A percentile compares a stretch with the other conserved stretches of the same genome.
Evolutionary conservation across 2,329 filamentous ascomycete genomes (phyloP).

Genomic region (Endoconidiophora polonica): DNA sequence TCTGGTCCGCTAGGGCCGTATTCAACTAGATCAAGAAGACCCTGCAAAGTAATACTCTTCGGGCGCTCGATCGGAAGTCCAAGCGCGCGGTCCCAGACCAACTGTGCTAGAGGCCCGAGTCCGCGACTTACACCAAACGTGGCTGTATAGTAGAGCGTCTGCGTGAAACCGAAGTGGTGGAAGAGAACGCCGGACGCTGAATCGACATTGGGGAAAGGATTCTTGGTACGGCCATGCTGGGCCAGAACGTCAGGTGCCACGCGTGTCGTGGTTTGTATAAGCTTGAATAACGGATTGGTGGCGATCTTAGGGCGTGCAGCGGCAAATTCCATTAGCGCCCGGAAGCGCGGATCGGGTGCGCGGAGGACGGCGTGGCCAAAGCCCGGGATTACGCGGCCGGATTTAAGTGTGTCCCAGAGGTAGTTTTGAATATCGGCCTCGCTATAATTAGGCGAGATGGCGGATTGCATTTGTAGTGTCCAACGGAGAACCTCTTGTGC

Average conservation of each 20-base stretch:
- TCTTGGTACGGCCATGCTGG: slow-evolving; percentile 96
- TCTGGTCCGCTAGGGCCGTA: slow-evolving; percentile 12
- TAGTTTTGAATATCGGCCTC: slow-evolving; percentile 75
- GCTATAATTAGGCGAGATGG: slow-evolving; percentile 58
- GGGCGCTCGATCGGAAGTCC: slow-evolving; percentile 92
- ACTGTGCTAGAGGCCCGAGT: slow-evolving; percentile 77
- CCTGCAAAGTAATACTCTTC: slow-evolving; percentile 90
- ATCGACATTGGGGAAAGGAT: slow-evolving; percentile 95
- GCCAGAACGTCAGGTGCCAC: slow-evolving; percentile 81
- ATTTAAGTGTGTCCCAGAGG: slow-evolving; percentile 85
- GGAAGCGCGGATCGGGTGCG: slow-evolving; percentile 92
- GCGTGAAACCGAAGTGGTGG: slow-evolving; percentile 94
- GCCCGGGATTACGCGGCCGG: slow-evolving; percentile 81
- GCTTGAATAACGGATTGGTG: slow-evolving; percentile 74
- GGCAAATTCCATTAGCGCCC: slow-evolving; percentile 93
- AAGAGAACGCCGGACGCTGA: slow-evolving; percentile 86
- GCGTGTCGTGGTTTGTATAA: slow-evolving; percentile 84
- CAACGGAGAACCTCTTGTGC: slow-evolving; percentile 95
- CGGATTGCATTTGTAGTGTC: slow-evolving; percentile 89
- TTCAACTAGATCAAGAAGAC: slow-evolving; percentile 55
- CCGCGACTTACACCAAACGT: slow-evolving; percentile 54
- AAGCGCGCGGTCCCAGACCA: slow-evolving; percentile 89
- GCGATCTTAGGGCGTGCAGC: slow-evolving; percentile 70
- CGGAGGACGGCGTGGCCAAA: slow-evolving; percentile 93
- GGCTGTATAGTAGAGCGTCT: slow-evolving; percentile 84